Conservation (phyloP, 2,329 filamentous ascomycete species). For the Sporothrix pseudoabietina region DNA sequence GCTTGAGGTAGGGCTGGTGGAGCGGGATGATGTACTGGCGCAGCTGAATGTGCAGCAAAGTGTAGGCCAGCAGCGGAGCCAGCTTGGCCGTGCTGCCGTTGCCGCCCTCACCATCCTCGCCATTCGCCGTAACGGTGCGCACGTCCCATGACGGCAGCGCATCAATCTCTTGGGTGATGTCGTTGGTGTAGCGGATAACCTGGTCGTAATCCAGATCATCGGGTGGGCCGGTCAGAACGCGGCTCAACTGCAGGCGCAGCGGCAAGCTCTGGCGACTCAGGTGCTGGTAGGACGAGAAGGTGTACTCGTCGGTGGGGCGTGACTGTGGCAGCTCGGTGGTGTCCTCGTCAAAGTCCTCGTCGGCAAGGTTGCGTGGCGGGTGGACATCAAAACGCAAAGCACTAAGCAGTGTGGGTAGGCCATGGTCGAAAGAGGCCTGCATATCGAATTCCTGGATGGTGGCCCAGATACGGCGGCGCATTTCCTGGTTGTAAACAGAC, state of each 20-base stretch:
- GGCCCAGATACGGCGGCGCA: constrained; percentile 63
- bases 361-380: constrained; percentile 57
- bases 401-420: constrained; percentile 59
- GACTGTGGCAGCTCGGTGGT: constrained; percentile 52
- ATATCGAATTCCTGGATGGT: constrained; percentile 65
- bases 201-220: constrained; percentile 63
- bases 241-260: constrained; percentile 59
- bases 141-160: constrained; percentile 60
- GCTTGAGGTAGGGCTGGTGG: constrained; percentile 62
- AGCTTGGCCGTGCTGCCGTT: constrained; percentile 46
- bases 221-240: constrained; percentile 57
- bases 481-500: constrained; percentile 62
- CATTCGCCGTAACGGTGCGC: constrained; percentile 30
- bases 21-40: constrained; percentile 64
- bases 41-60: constrained; percentile 62
- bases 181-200: constrained; percentile 62
- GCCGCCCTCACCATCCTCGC: constrained; percentile 36
- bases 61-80: constrained; percentile 61
- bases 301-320: constrained; percentile 56
- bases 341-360: constrained; percentile 58
- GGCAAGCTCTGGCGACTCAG: constrained; percentile 58
- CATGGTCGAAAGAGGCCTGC: constrained; percentile 63
- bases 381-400: constrained; percentile 59
- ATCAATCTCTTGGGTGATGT: constrained; percentile 63
- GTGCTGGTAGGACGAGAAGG: constrained; percentile 61